Percentiles rank a stretch among this genome's conserved stretches.
Conservation (phyloP, 176 grass and related monocot genomes). For the Carex myosuroides region DNA sequence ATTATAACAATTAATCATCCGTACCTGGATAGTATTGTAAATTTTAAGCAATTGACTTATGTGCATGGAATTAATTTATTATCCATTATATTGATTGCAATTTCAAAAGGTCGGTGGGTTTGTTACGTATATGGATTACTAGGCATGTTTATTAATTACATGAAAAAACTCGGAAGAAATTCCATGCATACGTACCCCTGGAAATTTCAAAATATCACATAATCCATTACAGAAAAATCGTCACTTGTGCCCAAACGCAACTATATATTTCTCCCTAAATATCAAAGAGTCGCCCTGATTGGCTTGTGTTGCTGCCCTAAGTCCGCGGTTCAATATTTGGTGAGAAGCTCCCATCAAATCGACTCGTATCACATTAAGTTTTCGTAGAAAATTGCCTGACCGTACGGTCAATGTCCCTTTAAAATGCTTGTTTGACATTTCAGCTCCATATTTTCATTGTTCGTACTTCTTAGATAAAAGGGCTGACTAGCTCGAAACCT, state of each 20-base stretch:
- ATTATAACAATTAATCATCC: neutral
- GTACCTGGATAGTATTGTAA: too few relatives aligned
- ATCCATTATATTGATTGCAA: neutral
- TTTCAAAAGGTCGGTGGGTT: slow-evolving; percentile 12
- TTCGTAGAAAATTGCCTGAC: slow-evolving; percentile 12
- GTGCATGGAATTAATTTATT: neutral
- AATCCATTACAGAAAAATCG: neutral
- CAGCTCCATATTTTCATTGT: neutral
- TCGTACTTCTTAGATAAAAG: neutral
- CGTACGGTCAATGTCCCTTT: neutral
- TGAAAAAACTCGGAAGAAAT: neutral
- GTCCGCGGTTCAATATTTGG: neutral
- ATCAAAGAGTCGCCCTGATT: too few relatives aligned
- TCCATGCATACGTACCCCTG: neutral
- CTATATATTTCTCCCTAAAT: too few relatives aligned
- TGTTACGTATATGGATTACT: neutral
- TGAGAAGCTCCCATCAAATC: slow-evolving; percentile 5
- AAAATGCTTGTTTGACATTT: slow-evolving; percentile 13
- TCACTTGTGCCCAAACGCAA: neutral
- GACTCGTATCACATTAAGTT: neutral
- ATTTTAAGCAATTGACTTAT: neutral
- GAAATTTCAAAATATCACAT: neutral
- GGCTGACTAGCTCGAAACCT: neutral
- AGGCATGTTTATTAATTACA: neutral
- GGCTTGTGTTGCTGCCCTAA: too few relatives aligned